Conservation (phyloP, 179 eudicot genomes). For the Sideroxylon spinosum region DNA sequence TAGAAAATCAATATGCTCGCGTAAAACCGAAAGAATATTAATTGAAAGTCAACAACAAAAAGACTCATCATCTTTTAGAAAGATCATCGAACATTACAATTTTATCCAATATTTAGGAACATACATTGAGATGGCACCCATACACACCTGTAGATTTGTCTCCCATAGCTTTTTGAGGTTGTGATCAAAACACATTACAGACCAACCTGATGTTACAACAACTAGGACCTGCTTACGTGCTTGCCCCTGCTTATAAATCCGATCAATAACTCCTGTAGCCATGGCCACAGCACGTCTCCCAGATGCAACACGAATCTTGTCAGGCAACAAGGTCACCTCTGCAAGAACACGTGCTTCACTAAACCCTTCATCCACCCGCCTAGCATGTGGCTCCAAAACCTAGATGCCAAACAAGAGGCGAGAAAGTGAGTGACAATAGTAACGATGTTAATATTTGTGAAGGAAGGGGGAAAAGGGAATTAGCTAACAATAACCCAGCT, state of each 20-base stretch:
- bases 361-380: constrained; percentile 97
- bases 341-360: constrained; percentile 87
- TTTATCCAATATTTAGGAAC: constrained; percentile 1
- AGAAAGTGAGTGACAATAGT: background rate
- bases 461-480: background rate
- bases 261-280: constrained; percentile 87
- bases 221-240: constrained; percentile 86
- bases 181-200: constrained; percentile 98
- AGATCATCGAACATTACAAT: background rate
- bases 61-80: background rate
- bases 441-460: background rate
- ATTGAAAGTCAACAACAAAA: constrained; percentile 9
- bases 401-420: constrained; percentile 21
- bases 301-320: constrained; percentile 83
- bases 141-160: constrained; percentile 67
- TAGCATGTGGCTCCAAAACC: constrained; percentile 86
- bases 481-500: background rate
- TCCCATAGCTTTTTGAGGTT: constrained; percentile 97
- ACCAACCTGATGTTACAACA: constrained; percentile 98
- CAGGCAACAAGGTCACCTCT: constrained; percentile 82
- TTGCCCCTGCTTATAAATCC: constrained; percentile 57
- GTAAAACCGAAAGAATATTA: background rate
- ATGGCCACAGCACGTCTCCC: constrained; percentile 98
- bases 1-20: constrained; percentile 7
- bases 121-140: constrained; percentile 3